Percentiles rank a stretch among this genome's conserved stretches.
These are phyloP conservation scores for Oryza glaberrima DNA, from an alignment of 176 grass and related monocot genomes.

Conservation along the genomic window DNA sequence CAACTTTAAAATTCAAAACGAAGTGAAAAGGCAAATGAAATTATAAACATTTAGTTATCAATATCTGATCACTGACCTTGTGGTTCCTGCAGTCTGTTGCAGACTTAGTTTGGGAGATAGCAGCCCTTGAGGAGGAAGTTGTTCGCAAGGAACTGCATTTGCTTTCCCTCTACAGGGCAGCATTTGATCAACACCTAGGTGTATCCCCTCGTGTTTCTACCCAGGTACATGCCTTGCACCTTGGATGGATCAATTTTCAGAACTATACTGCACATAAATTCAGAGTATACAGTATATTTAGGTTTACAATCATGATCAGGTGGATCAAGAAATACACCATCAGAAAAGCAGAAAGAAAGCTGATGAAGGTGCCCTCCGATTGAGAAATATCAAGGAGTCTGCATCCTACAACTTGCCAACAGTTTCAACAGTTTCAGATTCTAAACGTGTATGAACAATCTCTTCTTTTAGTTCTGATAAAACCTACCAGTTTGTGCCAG, in stretches of 20 bases:
- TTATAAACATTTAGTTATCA: background rate
- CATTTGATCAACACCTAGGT: constrained; percentile 68
- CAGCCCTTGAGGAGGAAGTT: constrained; percentile 81
- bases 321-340: constrained; percentile 33
- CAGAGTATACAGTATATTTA: constrained; percentile 23
- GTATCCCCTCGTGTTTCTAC: constrained; percentile 46
- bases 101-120: constrained; percentile 80
- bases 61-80: constrained; percentile 29
- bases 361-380: constrained; percentile 51
- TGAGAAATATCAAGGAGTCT: constrained; percentile 55
- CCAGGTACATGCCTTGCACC: constrained; percentile 41
- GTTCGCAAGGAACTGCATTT: constrained; percentile 80
- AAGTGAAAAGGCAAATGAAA: background rate
- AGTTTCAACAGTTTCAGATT: constrained; percentile 53
- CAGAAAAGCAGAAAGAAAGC: constrained; percentile 23
- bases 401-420: constrained; percentile 49
- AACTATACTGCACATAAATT: constrained; percentile 4
- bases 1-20: constrained; percentile 30
- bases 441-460: constrained; percentile 48
- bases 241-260: constrained; percentile 35
- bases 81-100: constrained; percentile 47
- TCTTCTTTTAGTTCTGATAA: constrained; percentile 25
- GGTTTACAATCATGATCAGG: constrained; percentile 34
- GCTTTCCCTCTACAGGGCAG: constrained; percentile 74
- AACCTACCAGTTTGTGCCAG: background rate